Conservation (phyloP, 2,329 filamentous ascomycete species). For the Fusarium nelsonii region DNA sequence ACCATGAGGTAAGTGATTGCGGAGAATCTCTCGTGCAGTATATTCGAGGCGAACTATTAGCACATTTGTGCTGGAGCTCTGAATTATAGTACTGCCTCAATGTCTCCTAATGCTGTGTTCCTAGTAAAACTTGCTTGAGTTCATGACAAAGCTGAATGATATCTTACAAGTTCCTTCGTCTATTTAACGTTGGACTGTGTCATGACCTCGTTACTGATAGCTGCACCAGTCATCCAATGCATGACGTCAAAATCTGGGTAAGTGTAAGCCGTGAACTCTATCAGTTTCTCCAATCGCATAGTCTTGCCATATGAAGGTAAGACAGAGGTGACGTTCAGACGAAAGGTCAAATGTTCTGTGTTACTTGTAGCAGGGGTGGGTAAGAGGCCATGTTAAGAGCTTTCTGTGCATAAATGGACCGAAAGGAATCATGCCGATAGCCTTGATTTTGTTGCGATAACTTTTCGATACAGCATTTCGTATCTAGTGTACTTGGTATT, state of each 20-base stretch:
- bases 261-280: not conserved
- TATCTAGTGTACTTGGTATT: no score
- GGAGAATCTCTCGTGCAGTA: no score
- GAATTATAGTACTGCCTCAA: not conserved
- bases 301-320: not conserved
- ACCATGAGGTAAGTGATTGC: fast-evolving
- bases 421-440: no score
- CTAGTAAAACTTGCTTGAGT: not conserved
- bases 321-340: not conserved
- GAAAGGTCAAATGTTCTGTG: no score
- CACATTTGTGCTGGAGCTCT: no score
- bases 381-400: no score
- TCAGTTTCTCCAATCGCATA: not conserved
- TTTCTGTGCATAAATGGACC: no score
- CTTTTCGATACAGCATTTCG: not conserved
- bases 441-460: not conserved
- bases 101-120: no score
- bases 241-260: not conserved
- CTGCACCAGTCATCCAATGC: not conserved
- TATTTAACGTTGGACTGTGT: no score
- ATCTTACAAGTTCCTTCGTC: not conserved
- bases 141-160: fast-evolving
- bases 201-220: not conserved
- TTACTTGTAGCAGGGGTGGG: no score
- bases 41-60: not conserved